Evolutionary conservation across 176 grass and related monocot genomes (phyloP).

Genomic region (Musa troglodytarum): DNA sequence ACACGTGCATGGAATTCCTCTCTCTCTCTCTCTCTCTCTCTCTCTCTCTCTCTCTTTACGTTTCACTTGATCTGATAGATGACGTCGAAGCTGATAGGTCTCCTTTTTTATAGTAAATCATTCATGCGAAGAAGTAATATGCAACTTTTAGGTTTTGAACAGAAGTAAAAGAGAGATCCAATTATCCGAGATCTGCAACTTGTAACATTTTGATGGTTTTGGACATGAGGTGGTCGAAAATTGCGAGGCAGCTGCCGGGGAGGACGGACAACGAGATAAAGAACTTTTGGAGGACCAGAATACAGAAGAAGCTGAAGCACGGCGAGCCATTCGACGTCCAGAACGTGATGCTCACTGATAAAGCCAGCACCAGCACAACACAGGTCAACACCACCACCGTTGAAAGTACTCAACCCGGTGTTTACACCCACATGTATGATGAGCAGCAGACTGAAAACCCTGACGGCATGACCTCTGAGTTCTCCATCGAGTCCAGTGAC

Average conservation of each 20-base stretch:
- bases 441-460: not conserved
- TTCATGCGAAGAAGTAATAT: too few relatives aligned
- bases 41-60: too few relatives aligned
- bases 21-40: too few relatives aligned
- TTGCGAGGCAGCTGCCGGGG: constrained; percentile 62
- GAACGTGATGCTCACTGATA: not conserved
- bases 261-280: constrained; percentile 87
- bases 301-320: constrained; percentile 37
- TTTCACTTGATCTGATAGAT: too few relatives aligned
- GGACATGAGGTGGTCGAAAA: constrained; percentile 48
- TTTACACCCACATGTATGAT: not conserved
- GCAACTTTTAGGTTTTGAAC: not conserved
- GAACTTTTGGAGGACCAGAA: constrained; percentile 83
- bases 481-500: constrained; percentile 26
- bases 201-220: not conserved
- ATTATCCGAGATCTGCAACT: too few relatives aligned
- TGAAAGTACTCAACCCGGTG: not conserved
- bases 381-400: not conserved
- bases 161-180: not conserved
- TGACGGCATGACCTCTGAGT: not conserved
- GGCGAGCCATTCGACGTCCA: not conserved
- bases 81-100: too few relatives aligned
- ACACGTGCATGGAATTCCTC: not conserved
- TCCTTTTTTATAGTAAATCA: too few relatives aligned
- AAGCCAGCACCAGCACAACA: not conserved